These are phyloP conservation scores for Penicillium robsamsonii DNA, from an alignment of 495 filamentous ascomycete genomes.

Conservation along the genomic window DNA sequence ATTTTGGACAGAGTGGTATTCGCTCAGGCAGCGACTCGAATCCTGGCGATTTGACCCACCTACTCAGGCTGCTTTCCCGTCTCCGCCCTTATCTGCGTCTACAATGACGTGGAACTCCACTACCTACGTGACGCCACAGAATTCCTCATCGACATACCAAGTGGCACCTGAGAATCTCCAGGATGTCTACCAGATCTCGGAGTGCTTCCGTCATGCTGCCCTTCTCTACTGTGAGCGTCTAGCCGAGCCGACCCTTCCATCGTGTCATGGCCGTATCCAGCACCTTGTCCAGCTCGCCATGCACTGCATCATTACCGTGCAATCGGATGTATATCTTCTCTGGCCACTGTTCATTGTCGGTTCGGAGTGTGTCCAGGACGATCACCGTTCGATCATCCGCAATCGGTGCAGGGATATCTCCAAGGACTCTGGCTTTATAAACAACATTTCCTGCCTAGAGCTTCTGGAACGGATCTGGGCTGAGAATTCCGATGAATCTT, in stretches of 20 bases:
- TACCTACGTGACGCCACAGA: constrained; percentile 33
- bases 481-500: constrained; percentile 40
- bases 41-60: constrained; percentile 71
- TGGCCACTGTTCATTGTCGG: constrained; percentile 94
- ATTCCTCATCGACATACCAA: constrained; percentile 26
- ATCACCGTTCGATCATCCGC: constrained; percentile 74
- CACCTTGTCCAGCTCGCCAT: constrained; percentile 76
- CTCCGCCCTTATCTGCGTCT: constrained; percentile 22
- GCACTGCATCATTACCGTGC: constrained; percentile 74
- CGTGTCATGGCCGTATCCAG: constrained; percentile 76
- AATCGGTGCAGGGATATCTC: constrained; percentile 81
- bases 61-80: constrained; percentile 23
- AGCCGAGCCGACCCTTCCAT: constrained; percentile 71
- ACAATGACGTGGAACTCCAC: constrained; percentile 39
- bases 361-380: constrained; percentile 82
- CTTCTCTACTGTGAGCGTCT: constrained; percentile 90
- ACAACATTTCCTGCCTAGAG: constrained; percentile 83
- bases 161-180: constrained; percentile 40
- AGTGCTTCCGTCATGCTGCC: constrained; percentile 85
- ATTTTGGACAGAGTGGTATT: constrained; percentile 87
- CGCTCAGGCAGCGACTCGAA: constrained; percentile 71
- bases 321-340: constrained; percentile 83
- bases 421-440: constrained; percentile 84
- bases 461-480: constrained; percentile 84
- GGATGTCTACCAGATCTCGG: constrained; percentile 68